These are phyloP conservation scores for Prototheca stagnorum DNA, from an alignment of 163 green algal genomes.

Conservation along the genomic window DNA sequence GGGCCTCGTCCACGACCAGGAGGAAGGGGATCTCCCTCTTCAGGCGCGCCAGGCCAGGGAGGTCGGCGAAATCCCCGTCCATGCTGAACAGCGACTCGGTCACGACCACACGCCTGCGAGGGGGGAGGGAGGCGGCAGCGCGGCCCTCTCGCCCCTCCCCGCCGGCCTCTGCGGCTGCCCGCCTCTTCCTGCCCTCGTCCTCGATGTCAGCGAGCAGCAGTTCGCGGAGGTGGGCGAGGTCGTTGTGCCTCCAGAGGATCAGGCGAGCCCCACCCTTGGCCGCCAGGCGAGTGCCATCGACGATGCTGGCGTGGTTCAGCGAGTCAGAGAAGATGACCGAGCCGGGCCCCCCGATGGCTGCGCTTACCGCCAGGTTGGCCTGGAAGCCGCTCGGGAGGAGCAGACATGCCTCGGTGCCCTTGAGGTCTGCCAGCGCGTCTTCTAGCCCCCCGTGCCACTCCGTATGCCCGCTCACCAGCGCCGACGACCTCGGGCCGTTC, in stretches of 20 bases:
- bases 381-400: slow-evolving; percentile 84
- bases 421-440: slow-evolving; percentile 50
- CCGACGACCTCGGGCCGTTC: slow-evolving; percentile 46
- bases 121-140: too few relatives aligned
- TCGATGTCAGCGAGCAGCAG: slow-evolving; percentile 33
- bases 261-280: slow-evolving; percentile 14
- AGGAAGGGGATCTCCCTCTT: slow-evolving; percentile 59
- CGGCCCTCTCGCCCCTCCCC: too few relatives aligned
- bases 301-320: slow-evolving; percentile 94
- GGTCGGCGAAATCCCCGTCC: slow-evolving; percentile 89
- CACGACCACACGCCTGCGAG: slow-evolving; percentile 63
- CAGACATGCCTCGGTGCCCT: slow-evolving; percentile 58
- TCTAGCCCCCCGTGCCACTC: slow-evolving; percentile 58
- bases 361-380: slow-evolving; percentile 67
- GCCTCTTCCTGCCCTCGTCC: too few relatives aligned
- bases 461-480: slow-evolving; percentile 74
- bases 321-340: slow-evolving; percentile 73
- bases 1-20: slow-evolving; percentile 86
- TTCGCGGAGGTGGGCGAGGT: slow-evolving; percentile 66
- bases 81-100: slow-evolving; percentile 90
- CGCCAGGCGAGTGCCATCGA: slow-evolving; percentile 71
- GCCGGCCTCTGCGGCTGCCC: too few relatives aligned
- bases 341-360: slow-evolving; percentile 8
- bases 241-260: slow-evolving; percentile 75
- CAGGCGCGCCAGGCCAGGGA: slow-evolving; percentile 53